Base-by-base conservation (phyloP, 2,329 filamentous ascomycete genomes). In the Scedosporium boydii region DNA sequence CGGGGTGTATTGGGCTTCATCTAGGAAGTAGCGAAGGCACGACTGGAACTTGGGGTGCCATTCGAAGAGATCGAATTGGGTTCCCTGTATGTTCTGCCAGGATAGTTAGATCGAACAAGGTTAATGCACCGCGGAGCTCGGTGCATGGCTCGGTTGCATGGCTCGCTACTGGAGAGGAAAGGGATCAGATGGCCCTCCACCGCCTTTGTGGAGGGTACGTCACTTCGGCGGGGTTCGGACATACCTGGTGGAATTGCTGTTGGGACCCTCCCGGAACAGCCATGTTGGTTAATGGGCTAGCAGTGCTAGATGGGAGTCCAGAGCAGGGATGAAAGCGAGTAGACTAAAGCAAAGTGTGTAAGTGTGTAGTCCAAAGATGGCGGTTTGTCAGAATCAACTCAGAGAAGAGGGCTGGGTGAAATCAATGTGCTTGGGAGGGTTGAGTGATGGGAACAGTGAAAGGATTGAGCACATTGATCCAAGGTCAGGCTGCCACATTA, bases 31-130 rank as follows among this genome's bases (percentile, higher is more conserved):
- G 63, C 86, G 85, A 67, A 93, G 87, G 75, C 95, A 99, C 67
- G 87, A 92, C 75, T 95, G 88, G 73, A 96, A 96, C 64, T 89
- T 88, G 9, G 91, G 90, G 73, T 96, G 90, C 95, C 95, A 98
- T 64, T 92, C 89, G 72, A 97, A 88, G 66, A 97, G 89, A 74
- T 93, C 89, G 75, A 62, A 62, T 42, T 62, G 38, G 12, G n/a
- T 10, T 7, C 48, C 59, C n/a, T 48, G 48, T 3, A 61, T 61
- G 29, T 34, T 51, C 59, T 61, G 27, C 14, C 48, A 12, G 48
- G 48, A 9, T 21, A 21, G 21, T 53, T 53, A 53, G 48, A n/a
- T n/a, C n/a, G n/a, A 21, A 53, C 18, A 53, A 53, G 10, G 48
- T 21, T 26, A 53, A n/a, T 46, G 44, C 44, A 46, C 44, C 18